Base-by-base conservation (phyloP, 2,329 filamentous ascomycete species). In the Sphaerulina vaccinii region DNA sequence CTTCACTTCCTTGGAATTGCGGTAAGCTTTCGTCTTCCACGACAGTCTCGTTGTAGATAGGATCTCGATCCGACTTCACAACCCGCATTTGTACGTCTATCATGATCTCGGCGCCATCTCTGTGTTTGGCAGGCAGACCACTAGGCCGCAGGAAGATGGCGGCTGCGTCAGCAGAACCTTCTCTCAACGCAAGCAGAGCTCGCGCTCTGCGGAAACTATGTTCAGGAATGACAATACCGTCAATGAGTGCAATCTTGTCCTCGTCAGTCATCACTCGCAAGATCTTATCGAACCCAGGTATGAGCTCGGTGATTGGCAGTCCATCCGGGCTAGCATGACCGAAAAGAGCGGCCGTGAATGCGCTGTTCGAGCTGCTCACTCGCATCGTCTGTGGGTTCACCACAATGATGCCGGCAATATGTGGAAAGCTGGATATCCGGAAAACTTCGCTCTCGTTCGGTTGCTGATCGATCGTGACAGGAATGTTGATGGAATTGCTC, bases 21-120 rank as follows among this genome's bases (percentile, higher is more conserved):
- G 47, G 29, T 15, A 80, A 79, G 41, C 80, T 79, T 47, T 75
- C 80, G 67, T 90, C 84, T 47, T 82, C 76, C n/a, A 86, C 80
- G 2, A 84, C 81, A 57, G 85, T 76, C 51, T 85, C 80, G 47
- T 81, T 78, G 54, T 82, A 75, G 48, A 78, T 78, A 2, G 77
- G 72, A 51, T 75, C 77, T 60, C 84, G 86, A 62, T 92, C 90
- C 68, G 88, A 96, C 72, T 92, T 90, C 13, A 97, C 91, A 19
- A 99, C 90, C 27, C 93, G 84, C 87, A 99, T 90, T 71, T 99
- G 93, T 23, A 96, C 85, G 68, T 99, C 93, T 29, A 99, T 88
- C 71, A 90, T 92, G 57, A 99, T 86, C 56, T 93, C 88, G 0
- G 88, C 87, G 2, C 93, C 92, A 68, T 99, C 93, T 33, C 91